Percentiles rank a stretch among this genome's conserved stretches.
phyloP scores from a whole-genome alignment of 2,329 filamentous ascomycete genomes.

The Trichothecium roseum region DNA sequence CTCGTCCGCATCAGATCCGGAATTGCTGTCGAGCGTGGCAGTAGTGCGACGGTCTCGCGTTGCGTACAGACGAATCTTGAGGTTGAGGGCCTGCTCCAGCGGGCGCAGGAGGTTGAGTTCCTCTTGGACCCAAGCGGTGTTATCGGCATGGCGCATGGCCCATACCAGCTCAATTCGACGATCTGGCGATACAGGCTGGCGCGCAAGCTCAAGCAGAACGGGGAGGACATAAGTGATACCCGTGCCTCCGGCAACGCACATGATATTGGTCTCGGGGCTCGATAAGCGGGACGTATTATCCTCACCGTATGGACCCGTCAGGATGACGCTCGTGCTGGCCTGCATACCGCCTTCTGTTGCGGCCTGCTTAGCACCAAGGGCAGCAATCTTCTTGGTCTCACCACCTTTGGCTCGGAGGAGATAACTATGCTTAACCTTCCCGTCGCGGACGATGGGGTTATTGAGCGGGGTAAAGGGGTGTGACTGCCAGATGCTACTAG shows the following conservation, averaged over 20 bases:
- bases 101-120: constrained; percentile 43
- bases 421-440: constrained; percentile 40
- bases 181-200: constrained; percentile 31
- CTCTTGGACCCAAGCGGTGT: constrained; percentile 46
- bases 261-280: constrained; percentile 25
- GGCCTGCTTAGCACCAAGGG: constrained; percentile 26
- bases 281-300: constrained; percentile 28
- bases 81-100: constrained; percentile 21
- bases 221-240: constrained; percentile 29
- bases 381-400: constrained; percentile 46
- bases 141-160: constrained; percentile 44
- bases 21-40: constrained; percentile 5
- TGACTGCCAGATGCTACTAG: constrained; percentile 59
- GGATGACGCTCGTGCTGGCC: constrained; percentile 41
- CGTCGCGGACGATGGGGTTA: constrained; percentile 29
- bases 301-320: constrained; percentile 55
- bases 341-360: constrained; percentile 6
- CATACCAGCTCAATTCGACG: constrained; percentile 52
- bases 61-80: constrained; percentile 48
- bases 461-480: constrained; percentile 61
- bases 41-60: constrained; percentile 35
- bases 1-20: constrained; percentile 4
- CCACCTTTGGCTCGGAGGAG: constrained; percentile 47
- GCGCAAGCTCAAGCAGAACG: constrained; percentile 20
- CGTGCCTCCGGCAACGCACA: constrained; percentile 29